A percentile compares a stretch with the other conserved stretches of the same genome.
phyloP scores from a whole-genome alignment of 164 flowering plant species.

The Cinnamomum micranthum region DNA sequence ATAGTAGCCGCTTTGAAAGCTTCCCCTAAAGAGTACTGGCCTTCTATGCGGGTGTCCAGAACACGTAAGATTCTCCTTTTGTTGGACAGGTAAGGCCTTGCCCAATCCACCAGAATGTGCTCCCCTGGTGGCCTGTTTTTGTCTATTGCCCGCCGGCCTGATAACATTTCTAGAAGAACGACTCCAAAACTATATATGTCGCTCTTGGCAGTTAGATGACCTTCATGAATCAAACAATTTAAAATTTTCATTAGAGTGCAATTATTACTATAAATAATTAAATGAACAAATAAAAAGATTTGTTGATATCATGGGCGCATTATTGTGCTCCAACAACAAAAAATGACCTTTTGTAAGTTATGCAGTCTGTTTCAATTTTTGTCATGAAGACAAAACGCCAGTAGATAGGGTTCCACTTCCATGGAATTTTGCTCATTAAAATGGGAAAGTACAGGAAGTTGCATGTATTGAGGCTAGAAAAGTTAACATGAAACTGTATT shows the following conservation, averaged over 20 bases:
- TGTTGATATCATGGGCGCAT: too few species aligned
- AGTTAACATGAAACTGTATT: background rate
- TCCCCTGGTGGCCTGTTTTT: conserved; percentile 70
- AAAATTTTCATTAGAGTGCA: background rate
- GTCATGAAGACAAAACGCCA: too few species aligned
- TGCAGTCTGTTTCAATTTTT: background rate
- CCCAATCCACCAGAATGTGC: conserved; percentile 76
- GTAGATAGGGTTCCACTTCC: too few species aligned
- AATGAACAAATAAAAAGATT: too few species aligned
- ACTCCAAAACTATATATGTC: conserved; percentile 90
- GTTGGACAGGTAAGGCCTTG: conserved; percentile 55
- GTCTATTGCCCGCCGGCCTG: conserved; percentile 67
- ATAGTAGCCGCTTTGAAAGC: conserved; percentile 48
- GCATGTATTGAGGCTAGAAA: background rate
- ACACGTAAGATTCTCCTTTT: conserved; percentile 52
- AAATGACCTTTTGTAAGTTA: too few species aligned
- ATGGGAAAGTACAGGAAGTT: background rate
- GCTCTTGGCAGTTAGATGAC: conserved; percentile 71
- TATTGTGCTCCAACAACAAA: too few species aligned
- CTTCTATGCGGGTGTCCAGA: conserved; percentile 58
- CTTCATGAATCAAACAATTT: conserved; percentile 31
- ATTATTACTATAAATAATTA: too few species aligned
- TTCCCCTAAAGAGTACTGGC: conserved; percentile 43
- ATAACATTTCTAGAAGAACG: conserved; percentile 70
- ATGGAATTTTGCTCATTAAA: background rate